phyloP scores from a whole-genome alignment of 1,139 yeast genomes.

The Sugiyamaella sp. region DNA sequence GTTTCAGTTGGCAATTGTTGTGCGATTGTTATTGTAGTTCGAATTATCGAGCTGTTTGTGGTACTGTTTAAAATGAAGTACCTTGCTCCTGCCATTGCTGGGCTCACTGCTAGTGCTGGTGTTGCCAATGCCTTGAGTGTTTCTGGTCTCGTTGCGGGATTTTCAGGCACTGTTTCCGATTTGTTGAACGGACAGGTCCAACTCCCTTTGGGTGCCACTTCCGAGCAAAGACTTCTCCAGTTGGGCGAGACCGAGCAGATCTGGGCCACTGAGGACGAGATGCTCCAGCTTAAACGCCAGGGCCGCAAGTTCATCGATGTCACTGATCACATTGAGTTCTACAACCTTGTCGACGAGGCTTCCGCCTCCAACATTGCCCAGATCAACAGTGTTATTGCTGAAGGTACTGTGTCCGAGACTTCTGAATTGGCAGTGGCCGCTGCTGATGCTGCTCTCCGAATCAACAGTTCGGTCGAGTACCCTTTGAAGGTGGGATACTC shows the following conservation, averaged over 20 bases:
- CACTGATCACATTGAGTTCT: conserved; percentile 49
- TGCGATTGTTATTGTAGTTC: too few species aligned
- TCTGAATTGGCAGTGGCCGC: conserved; percentile 15
- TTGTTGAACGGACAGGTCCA: conserved; percentile 7
- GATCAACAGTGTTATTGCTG: background rate
- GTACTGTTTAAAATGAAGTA: conserved; percentile 11
- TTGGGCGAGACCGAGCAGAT: conserved; percentile 43
- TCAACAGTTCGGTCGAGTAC: conserved; percentile 53
- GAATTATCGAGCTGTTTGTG: too few species aligned
- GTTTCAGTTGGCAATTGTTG: too few species aligned
- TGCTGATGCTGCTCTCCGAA: conserved; percentile 12
- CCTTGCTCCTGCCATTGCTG: conserved; percentile 12
- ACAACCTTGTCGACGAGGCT: conserved; percentile 18
- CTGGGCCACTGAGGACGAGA: conserved; percentile 58
- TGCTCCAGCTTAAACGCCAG: conserved; percentile 55
- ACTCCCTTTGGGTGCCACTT: conserved; percentile 9
- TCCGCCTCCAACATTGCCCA: conserved; percentile 14
- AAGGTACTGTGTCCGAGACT: background rate
- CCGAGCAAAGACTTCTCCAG: conserved; percentile 39
- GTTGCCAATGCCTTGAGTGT: conserved; percentile 21
- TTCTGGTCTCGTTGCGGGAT: conserved; percentile 13
- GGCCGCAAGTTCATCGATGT: conserved; percentile 71
- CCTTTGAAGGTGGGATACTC: conserved; percentile 53
- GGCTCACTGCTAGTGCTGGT: conserved; percentile 10
- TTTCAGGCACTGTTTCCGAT: conserved; percentile 6